Evolutionary conservation across 2,329 filamentous ascomycete species (phyloP).

Genomic region (Colletotrichum lini): DNA sequence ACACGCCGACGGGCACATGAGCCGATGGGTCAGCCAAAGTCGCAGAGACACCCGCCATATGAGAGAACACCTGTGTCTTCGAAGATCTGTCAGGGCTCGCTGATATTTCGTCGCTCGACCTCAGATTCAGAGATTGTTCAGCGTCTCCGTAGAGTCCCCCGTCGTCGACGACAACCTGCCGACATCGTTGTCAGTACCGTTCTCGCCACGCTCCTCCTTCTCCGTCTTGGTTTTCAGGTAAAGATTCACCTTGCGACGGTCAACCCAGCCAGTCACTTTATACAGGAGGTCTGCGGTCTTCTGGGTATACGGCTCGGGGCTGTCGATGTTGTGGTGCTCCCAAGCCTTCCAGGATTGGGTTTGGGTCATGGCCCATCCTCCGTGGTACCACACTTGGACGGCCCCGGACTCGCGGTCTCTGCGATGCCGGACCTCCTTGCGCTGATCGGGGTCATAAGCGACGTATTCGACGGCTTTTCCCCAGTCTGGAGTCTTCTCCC

Average conservation of each 20-base stretch:
- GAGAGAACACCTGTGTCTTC: not conserved
- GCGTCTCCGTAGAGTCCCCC: conserved; percentile 32
- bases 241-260: conserved; percentile 46
- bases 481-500: conserved; percentile 33
- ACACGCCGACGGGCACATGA: conserved; percentile 6
- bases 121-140: conserved; percentile 45
- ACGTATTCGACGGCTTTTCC: conserved; percentile 18
- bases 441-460: conserved; percentile 30
- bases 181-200: conserved; percentile 13
- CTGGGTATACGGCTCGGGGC: conserved; percentile 25
- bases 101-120: not conserved
- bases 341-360: conserved; percentile 30
- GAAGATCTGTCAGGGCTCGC: not conserved
- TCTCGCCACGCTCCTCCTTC: not conserved
- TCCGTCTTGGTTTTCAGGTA: conserved; percentile 44
- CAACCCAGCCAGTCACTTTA: conserved; percentile 37
- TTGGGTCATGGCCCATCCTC: conserved; percentile 21
- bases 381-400: conserved; percentile 25
- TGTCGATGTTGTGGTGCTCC: conserved; percentile 40
- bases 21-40: not conserved
- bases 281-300: conserved; percentile 44
- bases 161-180: conserved; percentile 35
- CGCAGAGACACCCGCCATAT: not conserved
- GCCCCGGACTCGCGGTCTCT: conserved; percentile 31
- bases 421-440: conserved; percentile 23